A percentile compares a stretch with the other conserved stretches of the same genome.
Evolutionary conservation across 2,329 filamentous ascomycete species (phyloP).

Genomic region (Aspergillus thermomutatus): DNA sequence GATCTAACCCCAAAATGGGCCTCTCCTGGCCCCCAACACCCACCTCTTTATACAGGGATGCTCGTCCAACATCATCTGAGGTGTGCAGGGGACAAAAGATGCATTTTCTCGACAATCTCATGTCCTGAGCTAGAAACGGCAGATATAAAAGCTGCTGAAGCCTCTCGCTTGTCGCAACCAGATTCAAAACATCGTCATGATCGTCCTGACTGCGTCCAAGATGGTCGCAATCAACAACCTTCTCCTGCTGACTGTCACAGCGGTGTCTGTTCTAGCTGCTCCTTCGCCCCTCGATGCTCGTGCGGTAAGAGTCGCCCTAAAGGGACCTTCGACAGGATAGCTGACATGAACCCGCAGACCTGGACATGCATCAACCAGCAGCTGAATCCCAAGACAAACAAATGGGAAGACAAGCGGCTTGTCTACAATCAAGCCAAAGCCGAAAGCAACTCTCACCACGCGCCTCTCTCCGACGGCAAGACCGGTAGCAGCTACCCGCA

Average conservation of each 20-base stretch:
- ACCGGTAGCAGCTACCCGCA: neutral
- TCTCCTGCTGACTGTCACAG: neutral
- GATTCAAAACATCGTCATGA: neutral
- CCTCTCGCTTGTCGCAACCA: neutral
- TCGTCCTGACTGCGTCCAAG: neutral
- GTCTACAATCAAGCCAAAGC: neutral
- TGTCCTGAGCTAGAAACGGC: neutral
- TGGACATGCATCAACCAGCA: neutral
- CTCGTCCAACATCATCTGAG: neutral
- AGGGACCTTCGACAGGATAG: neutral
- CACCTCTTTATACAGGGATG: neutral
- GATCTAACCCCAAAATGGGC: neutral
- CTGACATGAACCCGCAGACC: neutral
- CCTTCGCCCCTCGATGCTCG: neutral
- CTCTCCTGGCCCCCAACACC: neutral
- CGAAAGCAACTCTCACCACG: neutral
- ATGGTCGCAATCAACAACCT: neutral
- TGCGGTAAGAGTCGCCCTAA: neutral
- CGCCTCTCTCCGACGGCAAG: neutral
- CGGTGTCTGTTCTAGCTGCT: neutral
- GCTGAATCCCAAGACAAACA: neutral
- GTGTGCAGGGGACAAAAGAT: neutral
- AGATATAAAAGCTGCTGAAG: neutral
- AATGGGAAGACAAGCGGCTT: neutral
- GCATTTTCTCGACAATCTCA: neutral